A percentile compares a stretch with the other conserved stretches of the same genome.
phyloP scores from a whole-genome alignment of 257 asterid genomes.

The Solanum phureja region DNA sequence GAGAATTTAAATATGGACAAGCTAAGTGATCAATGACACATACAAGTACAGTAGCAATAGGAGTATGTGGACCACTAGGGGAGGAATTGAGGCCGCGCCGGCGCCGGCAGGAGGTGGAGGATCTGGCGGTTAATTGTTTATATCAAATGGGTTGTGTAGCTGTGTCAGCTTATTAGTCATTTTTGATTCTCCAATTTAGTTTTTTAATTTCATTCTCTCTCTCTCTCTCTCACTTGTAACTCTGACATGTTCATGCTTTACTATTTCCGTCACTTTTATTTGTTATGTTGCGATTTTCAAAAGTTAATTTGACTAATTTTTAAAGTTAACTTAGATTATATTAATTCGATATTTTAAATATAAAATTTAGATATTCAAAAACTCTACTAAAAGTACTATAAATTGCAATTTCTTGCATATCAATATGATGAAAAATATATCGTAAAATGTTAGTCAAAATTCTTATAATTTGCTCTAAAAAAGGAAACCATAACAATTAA shows the following conservation, averaged over 20 bases:
- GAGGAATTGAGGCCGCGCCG: background rate
- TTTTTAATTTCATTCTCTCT: background rate
- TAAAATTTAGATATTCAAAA: too few relatives aligned
- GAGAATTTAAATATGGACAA: background rate
- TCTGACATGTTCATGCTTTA: background rate
- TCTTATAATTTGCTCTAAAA: too few relatives aligned
- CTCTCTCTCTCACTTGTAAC: background rate
- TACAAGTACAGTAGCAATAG: background rate
- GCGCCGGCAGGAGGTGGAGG: background rate
- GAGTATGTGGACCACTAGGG: background rate
- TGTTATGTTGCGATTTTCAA: accelerated
- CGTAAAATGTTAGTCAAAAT: too few relatives aligned
- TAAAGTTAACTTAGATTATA: too few relatives aligned
- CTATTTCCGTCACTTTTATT: too few relatives aligned
- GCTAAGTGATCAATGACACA: background rate
- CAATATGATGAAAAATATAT: too few relatives aligned
- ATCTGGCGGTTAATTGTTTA: background rate
- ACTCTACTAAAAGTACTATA: too few relatives aligned
- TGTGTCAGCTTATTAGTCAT: background rate
- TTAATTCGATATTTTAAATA: too few relatives aligned
- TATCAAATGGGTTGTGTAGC: background rate
- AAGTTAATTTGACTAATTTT: too few relatives aligned
- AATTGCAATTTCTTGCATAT: too few relatives aligned
- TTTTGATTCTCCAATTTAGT: background rate
- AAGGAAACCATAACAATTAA: too few relatives aligned